Percentiles rank a stretch among this genome's conserved stretches.
Conservation (phyloP, 1,139 yeast genomes). For the Ogataea hybrid region DNA sequence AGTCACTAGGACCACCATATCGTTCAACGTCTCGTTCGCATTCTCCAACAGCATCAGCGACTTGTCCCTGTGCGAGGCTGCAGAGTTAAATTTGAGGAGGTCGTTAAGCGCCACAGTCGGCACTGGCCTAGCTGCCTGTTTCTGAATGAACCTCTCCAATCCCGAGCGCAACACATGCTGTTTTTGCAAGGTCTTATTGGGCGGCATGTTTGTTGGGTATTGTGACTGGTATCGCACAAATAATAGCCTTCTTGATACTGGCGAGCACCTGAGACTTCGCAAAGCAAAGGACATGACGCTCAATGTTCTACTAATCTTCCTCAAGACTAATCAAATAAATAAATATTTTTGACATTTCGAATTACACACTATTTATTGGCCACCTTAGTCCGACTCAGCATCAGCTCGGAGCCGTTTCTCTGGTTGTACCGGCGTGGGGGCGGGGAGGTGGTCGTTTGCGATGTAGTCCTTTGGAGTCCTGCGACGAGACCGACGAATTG, state of each 20-base stretch:
- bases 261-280: background rate
- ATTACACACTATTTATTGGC: background rate
- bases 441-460: conserved; percentile 25
- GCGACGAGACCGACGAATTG: conserved; percentile 17
- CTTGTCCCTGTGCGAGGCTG: conserved; percentile 33
- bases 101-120: conserved; percentile 49
- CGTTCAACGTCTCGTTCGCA: conserved; percentile 40
- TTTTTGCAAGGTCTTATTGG: conserved; percentile 9
- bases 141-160: conserved; percentile 49
- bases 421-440: conserved; percentile 20
- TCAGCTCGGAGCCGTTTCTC: conserved; percentile 19
- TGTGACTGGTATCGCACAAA: background rate
- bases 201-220: background rate
- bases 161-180: conserved; percentile 19
- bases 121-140: conserved; percentile 45
- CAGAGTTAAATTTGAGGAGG: conserved; percentile 40
- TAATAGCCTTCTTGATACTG: background rate
- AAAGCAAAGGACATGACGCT: background rate
- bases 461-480: conserved; percentile 16
- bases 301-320: background rate
- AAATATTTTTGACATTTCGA: too few species aligned
- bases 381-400: conserved; percentile 22
- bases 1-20: conserved; percentile 46
- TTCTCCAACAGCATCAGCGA: conserved; percentile 33
- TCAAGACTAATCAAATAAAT: background rate